Evolutionary conservation across 352 stramenopile genomes (phyloP).

Genomic region (Pelagophyceae sp.): DNA sequence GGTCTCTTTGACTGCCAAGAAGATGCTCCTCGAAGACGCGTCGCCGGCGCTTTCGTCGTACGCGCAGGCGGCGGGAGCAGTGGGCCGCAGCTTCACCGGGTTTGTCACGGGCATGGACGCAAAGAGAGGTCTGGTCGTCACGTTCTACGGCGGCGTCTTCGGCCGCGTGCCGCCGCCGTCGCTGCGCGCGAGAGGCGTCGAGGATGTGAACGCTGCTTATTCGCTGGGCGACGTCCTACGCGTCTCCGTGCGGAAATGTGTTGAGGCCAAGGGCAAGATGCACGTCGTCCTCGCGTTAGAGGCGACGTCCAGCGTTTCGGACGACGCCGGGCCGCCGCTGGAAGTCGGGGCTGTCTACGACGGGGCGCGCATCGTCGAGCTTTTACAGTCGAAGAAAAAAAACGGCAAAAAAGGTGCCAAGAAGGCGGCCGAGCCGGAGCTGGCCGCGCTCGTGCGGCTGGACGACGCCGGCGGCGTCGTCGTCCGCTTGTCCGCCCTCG

Average conservation of each 20-base stretch:
- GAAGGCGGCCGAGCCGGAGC: neutral
- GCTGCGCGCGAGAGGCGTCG: neutral
- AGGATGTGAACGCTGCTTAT: neutral
- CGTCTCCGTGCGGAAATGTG: neutral
- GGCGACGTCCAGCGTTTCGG: neutral
- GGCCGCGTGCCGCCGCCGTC: neutral
- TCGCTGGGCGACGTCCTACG: neutral
- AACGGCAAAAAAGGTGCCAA: neutral
- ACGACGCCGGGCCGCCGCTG: neutral
- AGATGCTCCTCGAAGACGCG: neutral
- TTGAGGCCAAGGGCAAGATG: neutral
- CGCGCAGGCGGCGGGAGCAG: neutral
- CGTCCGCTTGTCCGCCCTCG: neutral
- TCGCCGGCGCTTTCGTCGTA: neutral
- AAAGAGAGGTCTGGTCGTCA: neutral
- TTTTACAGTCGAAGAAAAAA: neutral
- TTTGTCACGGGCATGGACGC: slow-evolving; percentile 11
- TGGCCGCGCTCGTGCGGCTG: neutral
- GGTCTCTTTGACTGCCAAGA: neutral
- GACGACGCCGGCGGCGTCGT: neutral
- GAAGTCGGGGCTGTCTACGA: neutral
- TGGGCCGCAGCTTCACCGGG: neutral
- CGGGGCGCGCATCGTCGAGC: neutral
- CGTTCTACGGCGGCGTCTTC: slow-evolving; percentile 1
- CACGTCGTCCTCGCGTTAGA: neutral